Conservation (phyloP, 495 filamentous ascomycete species). For the Bacidia rubella region DNA sequence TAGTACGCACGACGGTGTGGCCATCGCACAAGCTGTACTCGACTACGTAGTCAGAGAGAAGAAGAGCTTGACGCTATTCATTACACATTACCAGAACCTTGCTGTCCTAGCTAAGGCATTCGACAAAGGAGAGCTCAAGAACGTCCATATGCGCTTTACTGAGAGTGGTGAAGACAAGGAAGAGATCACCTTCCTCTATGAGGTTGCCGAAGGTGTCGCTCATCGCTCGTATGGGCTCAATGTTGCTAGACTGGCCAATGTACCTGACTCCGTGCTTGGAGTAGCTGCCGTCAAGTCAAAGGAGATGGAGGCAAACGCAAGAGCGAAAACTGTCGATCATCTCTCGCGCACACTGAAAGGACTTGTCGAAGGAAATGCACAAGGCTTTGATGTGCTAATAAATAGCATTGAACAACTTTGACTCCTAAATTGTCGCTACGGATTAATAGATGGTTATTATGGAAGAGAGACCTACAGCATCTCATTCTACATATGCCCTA, state of each 20-base stretch:
- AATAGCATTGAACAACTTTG: neutral
- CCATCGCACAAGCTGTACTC: conserved; percentile 86
- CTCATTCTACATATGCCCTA: too few species aligned
- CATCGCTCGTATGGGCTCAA: conserved; percentile 90
- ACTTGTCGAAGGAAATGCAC: neutral
- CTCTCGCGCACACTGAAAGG: conserved; percentile 16
- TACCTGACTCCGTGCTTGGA: conserved; percentile 63
- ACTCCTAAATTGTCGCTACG: too few species aligned
- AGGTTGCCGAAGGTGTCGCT: conserved; percentile 75
- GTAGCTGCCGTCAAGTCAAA: conserved; percentile 65
- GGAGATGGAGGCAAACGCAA: conserved; percentile 65
- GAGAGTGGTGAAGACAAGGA: conserved; percentile 34
- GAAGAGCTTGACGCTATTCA: conserved; percentile 73
- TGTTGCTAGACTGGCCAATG: conserved; percentile 73
- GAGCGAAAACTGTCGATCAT: conserved; percentile 36
- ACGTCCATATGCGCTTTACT: conserved; percentile 76
- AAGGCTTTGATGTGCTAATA: neutral
- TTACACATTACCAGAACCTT: conserved; percentile 91
- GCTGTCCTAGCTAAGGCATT: conserved; percentile 57
- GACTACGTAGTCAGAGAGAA: conserved; percentile 66
- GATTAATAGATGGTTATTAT: neutral
- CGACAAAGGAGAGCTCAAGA: conserved; percentile 43
- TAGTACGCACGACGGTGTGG: conserved; percentile 86
- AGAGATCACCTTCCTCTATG: conserved; percentile 70
- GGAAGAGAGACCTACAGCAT: neutral